Base-by-base conservation (phyloP, 225 moss, liverwort and hornwort genomes). In the Pseudoscleropodium purum region DNA sequence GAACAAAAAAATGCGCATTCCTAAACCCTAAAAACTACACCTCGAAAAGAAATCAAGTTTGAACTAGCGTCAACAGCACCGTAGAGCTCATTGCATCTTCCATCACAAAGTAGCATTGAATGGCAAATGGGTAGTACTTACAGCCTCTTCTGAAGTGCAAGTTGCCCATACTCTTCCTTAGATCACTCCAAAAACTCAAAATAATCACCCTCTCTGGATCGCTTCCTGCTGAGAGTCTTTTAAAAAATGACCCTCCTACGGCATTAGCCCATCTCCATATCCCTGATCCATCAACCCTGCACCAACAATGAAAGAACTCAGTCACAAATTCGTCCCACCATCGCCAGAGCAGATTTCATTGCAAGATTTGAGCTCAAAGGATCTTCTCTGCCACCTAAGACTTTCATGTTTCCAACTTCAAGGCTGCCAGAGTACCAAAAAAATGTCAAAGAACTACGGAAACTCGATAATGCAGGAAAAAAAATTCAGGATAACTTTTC, bases 91-190 rank as follows among this genome's bases (percentile, higher is more conserved):
- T 57, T n/a, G 29, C 80, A 62, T 61, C 54, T 2, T 56, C 15
- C 4, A 37, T 78, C 78, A 10, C 78, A 16, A 78, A 78, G 51
- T 52, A 52, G 52, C 8, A 13, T 21, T 77, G 34, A 77, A 14
- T 15, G 15, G 78, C 78, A 56, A 56, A 16, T 56, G 78, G 25
- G 37, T 25, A 56, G 78, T 56, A 78, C 78, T 56, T 90, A 23
- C 77, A 52, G 77, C 15, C 52, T 52, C 36, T 77, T 23, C 14
- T 77, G 26, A 84, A 76, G 67, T 88, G 90, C 67, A 86, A 91
- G 84, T 88, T 92, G 84, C 92, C 90, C 68, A 79, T 90, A 59
- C 64, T 87, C 87, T 87, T 67, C 39, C 61, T 67, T 39, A 45
- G 41, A 70, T 90, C 60, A 89, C 77, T 86, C 90, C 59, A 52